phyloP scores from a whole-genome alignment of 1,139 yeast genomes.

The Zygosaccharomyces sapae region DNA sequence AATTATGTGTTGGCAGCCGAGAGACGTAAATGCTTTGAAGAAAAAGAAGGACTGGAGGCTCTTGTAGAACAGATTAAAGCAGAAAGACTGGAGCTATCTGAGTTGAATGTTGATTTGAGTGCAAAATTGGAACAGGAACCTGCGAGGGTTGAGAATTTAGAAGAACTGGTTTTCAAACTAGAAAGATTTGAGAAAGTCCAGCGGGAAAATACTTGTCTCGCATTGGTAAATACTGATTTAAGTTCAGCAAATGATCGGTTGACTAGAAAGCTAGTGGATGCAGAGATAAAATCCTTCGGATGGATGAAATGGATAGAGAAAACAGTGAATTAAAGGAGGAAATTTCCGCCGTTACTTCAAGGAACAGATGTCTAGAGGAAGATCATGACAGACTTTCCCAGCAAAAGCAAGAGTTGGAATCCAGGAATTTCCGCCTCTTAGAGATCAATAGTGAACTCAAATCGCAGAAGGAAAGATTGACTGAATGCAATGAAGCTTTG shows the following conservation, averaged over 20 bases:
- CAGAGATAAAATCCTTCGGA: neutral
- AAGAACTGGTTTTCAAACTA: neutral
- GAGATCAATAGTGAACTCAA: neutral
- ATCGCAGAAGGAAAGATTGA: neutral
- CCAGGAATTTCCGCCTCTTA: neutral
- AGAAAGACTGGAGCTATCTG: neutral
- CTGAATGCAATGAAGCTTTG: neutral
- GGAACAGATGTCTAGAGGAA: neutral
- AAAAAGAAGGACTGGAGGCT: neutral
- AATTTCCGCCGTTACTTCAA: neutral
- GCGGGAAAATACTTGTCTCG: constrained; percentile 1
- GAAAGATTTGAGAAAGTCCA: neutral
- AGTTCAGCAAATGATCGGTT: neutral
- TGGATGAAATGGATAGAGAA: too few relatives aligned
- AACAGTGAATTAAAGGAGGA: neutral
- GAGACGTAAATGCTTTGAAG: constrained; percentile 3
- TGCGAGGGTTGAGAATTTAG: neutral
- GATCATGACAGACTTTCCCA: neutral
- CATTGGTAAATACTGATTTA: constrained; percentile 2
- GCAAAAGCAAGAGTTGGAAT: neutral
- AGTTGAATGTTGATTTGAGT: neutral
- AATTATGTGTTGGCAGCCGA: constrained; percentile 2
- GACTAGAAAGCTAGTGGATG: neutral
- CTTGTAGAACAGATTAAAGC: neutral
- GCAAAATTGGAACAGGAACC: neutral